Evolutionary conservation across 73 alveolate genomes (phyloP).

Genomic region (Blepharisma japonicum): DNA sequence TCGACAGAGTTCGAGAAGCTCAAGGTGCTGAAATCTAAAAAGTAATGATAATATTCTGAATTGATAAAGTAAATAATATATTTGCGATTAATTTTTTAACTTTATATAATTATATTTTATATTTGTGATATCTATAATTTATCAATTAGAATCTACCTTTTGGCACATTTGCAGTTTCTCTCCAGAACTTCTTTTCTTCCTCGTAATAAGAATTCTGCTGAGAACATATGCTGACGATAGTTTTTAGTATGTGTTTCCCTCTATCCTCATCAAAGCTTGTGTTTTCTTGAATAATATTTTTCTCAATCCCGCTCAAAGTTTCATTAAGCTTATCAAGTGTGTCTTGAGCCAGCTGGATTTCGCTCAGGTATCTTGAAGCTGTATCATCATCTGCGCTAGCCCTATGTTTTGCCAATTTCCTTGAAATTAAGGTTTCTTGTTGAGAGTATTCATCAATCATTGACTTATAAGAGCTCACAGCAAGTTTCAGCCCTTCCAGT

Average conservation of each 20-base stretch:
- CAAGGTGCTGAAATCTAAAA: too few species aligned
- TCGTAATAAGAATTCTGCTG: constrained; percentile 4
- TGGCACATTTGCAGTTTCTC: too few species aligned
- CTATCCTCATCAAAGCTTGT: neutral
- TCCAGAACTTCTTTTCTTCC: constrained; percentile 8
- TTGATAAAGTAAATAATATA: too few species aligned
- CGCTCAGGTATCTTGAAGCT: constrained; percentile 10
- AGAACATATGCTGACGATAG: neutral
- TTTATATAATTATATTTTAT: too few species aligned
- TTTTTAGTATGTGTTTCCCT: neutral
- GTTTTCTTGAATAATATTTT: constrained; percentile 2
- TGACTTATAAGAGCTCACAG: neutral
- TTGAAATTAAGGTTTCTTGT: neutral
- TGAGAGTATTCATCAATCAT: constrained; percentile 6
- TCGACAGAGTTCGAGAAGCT: too few species aligned
- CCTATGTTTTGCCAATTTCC: constrained; percentile 7
- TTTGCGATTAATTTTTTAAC: too few species aligned
- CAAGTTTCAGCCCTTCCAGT: constrained; percentile 19
- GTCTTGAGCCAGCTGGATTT: constrained; percentile 9
- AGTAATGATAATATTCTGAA: too few species aligned
- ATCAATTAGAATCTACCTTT: too few species aligned
- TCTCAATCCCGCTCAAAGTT: constrained; percentile 1
- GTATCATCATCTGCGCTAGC: constrained; percentile 15
- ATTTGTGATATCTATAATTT: too few species aligned
- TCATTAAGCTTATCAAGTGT: constrained; percentile 4